A percentile compares a stretch with the other conserved stretches of the same genome.
Conservation (phyloP, 192 early-diverging fungal species). For the Coemansia sp. region DNA sequence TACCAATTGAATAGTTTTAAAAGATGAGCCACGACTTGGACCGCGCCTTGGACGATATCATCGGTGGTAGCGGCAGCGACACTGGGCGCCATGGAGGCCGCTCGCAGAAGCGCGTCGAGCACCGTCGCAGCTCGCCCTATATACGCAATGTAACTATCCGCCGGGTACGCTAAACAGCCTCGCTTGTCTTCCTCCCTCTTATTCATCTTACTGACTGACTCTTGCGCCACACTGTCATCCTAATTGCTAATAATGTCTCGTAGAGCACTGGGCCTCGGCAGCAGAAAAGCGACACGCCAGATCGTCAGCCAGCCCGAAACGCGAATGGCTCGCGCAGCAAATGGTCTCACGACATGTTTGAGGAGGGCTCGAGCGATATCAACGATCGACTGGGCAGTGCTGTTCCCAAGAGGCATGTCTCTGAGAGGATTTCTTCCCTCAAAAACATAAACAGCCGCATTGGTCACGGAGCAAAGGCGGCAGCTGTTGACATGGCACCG, state of each 20-base stretch:
- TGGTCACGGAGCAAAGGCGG: not conserved
- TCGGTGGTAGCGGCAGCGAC: conserved; percentile 4
- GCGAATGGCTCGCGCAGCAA: not conserved
- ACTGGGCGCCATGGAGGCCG: not conserved
- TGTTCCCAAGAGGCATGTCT: not conserved
- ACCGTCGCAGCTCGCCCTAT: conserved; percentile 31
- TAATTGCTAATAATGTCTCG: not conserved
- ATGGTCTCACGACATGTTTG: conserved; percentile 37
- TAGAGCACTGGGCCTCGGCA: not conserved
- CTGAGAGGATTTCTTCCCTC: not conserved
- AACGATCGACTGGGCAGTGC: conserved; percentile 36
- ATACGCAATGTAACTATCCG: conserved; percentile 21
- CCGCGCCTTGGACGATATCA: conserved; percentile 53
- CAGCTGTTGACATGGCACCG: not conserved
- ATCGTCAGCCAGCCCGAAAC: not conserved
- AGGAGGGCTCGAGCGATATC: conserved; percentile 24
- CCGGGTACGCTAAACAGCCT: not conserved
- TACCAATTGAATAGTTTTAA: not conserved
- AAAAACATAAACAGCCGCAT: not conserved
- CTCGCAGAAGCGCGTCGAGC: not conserved
- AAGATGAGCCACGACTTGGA: conserved; percentile 31
- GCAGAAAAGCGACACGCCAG: not conserved
- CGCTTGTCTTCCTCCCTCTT: not conserved
- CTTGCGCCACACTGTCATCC: no score
- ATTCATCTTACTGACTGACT: not conserved